Base-by-base conservation (phyloP, 768 basidiomycete species). In the Trametes maxima region DNA sequence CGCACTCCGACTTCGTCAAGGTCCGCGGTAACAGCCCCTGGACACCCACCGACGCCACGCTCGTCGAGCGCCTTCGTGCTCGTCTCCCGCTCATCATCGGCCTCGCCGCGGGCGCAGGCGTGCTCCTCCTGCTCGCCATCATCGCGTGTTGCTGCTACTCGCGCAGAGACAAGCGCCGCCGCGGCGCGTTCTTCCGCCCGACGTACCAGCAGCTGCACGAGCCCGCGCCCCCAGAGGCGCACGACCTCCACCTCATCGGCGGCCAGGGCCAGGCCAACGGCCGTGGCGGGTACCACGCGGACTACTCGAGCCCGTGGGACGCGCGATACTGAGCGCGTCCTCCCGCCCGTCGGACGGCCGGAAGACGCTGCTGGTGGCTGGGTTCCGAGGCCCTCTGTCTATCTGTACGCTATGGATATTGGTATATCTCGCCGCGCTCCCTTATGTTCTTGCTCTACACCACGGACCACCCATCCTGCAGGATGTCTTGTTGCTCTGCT, bases 61-160 rank as follows among this genome's bases (percentile, higher is more conserved):
- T 81, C 78, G n/a, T 78, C 65, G 1, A 79, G 77, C 58, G 88
- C 88, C 72, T 83, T 85, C 65, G 82, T 85, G 68, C 87, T 85
- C 71, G 76, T 79, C 77, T 77, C 86, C 40, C 79, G 86, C 67
- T 88, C 85, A 68, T 86, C 79, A 60, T 91, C 87, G 90, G 88
- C 86, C 3, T 89, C 24, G 42, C 87, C 69, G 89, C 89, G 69
- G 79, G 88, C 45, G 63, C 77, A 10, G 89, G 87, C 39, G 83
- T 84, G 63, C 75, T 91, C 25, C 72, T 79, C 2, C 73, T 85
- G 60, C 71, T 85, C 24, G 54, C 80, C 35, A 65, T 84, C 45
- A 64, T 51, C 40, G 64, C 56, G 49, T 66, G 54, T 60, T 63
- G 64, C 64, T 40, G 40, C 25, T 52, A 44, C 49, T 22, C 55